Conservation (phyloP, 2,329 filamentous ascomycete genomes). For the Calonectria hawksworthii region DNA sequence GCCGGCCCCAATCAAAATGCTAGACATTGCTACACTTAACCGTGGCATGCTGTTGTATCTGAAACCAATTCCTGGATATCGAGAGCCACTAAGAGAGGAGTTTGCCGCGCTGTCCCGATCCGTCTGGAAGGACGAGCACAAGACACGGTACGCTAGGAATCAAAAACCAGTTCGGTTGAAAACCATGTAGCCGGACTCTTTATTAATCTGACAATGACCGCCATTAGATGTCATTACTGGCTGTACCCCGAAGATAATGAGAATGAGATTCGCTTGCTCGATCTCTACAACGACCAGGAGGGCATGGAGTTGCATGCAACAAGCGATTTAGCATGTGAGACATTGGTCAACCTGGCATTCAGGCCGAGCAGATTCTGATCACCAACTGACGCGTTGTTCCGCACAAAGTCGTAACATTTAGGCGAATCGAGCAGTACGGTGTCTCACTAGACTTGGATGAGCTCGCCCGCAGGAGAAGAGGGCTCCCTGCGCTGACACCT, state of each 20-base stretch:
- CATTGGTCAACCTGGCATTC: background rate
- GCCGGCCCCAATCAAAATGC: background rate
- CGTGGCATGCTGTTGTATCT: conserved; percentile 1
- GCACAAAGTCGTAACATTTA: background rate
- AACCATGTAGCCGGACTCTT: background rate
- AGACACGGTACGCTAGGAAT: background rate
- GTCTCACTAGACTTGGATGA: background rate
- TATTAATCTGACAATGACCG: background rate
- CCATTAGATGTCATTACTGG: background rate
- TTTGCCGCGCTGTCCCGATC: background rate
- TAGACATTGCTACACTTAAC: background rate
- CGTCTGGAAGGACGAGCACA: conserved; percentile 3
- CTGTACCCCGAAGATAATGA: conserved; percentile 2
- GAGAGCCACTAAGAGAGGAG: background rate
- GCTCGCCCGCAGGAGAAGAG: background rate
- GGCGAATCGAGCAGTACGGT: background rate
- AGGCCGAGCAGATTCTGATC: background rate
- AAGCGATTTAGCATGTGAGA: conserved; percentile 10
- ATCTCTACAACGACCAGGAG: background rate
- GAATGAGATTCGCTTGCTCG: conserved; percentile 2
- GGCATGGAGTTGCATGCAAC: conserved; percentile 7
- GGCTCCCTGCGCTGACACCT: background rate
- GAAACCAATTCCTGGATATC: conserved; percentile 1
- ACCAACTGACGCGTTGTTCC: background rate
- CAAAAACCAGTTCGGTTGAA: background rate